Conservation (phyloP, 768 basidiomycete genomes). For the Boletus speciosus region DNA sequence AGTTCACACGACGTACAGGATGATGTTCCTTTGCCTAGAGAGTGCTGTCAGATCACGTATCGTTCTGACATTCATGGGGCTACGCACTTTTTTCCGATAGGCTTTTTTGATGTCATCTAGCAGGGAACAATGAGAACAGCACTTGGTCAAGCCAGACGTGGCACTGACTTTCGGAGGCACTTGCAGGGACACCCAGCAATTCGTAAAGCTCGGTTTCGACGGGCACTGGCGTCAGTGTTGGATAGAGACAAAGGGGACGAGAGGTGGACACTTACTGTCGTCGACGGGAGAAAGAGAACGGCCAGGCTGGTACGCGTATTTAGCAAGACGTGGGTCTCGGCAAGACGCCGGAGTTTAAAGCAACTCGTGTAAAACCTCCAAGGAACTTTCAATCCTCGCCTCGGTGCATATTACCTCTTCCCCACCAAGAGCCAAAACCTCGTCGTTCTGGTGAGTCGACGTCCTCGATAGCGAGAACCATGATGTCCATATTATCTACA, state of each 20-base stretch:
- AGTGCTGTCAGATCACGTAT: slow-evolving; percentile 14
- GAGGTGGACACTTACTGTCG: slow-evolving; percentile 27
- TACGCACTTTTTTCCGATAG: slow-evolving; percentile 82
- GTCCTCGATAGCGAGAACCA: slow-evolving; percentile 13
- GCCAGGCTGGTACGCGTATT: slow-evolving; percentile 22
- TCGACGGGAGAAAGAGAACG: slow-evolving; percentile 4
- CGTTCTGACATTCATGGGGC: not conserved
- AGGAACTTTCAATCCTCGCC: not conserved
- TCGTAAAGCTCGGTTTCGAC: slow-evolving; percentile 85
- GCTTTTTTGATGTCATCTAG: slow-evolving; percentile 89
- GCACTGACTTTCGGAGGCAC: slow-evolving; percentile 66
- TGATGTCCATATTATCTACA: slow-evolving; percentile 86
- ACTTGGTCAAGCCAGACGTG: not conserved
- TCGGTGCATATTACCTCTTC: not conserved
- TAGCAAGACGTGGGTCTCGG: slow-evolving; percentile 27
- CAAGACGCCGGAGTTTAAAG: slow-evolving; percentile 34
- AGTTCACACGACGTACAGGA: slow-evolving; percentile 52
- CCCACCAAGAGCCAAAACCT: not conserved
- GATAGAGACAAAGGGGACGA: not conserved
- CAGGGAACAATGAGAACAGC: slow-evolving; percentile 9
- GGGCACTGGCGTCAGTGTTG: slow-evolving; percentile 46
- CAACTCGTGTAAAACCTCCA: not conserved
- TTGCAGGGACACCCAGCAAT: slow-evolving; percentile 66
- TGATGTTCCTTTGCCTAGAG: slow-evolving; percentile 81
- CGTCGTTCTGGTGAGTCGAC: slow-evolving; percentile 20